phyloP scores from a whole-genome alignment of 352 stramenopile genomes.

The Phytophthora sojae region DNA sequence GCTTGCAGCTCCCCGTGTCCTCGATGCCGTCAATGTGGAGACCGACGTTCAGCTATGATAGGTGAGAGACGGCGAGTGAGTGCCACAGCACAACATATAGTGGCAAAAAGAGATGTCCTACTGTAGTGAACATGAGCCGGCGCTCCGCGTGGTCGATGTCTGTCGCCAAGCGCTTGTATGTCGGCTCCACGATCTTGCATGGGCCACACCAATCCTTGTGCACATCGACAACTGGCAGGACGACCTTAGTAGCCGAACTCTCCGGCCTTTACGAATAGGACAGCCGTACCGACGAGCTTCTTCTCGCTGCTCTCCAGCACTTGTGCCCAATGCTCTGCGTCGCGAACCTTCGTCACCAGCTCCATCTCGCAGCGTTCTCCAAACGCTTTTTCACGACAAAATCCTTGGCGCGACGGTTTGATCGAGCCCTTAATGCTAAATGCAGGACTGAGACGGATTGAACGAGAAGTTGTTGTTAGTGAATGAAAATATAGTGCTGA shows the following conservation, averaged over 20 bases:
- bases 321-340: constrained; percentile 67
- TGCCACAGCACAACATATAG: background rate
- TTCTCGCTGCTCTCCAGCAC: constrained; percentile 65
- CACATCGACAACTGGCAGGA: constrained; percentile 59
- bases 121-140: constrained; percentile 59
- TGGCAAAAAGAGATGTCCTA: constrained; percentile 27
- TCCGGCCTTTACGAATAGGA: background rate
- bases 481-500: background rate
- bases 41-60: constrained; percentile 52
- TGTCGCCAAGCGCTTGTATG: constrained; percentile 67
- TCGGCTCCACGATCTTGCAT: constrained; percentile 82
- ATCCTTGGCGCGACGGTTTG: background rate
- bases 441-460: background rate
- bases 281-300: constrained; percentile 63
- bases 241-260: constrained; percentile 4
- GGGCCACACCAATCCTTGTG: constrained; percentile 80
- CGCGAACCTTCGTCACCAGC: constrained; percentile 60
- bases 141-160: constrained; percentile 70
- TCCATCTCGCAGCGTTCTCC: constrained; percentile 37
- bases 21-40: constrained; percentile 61
- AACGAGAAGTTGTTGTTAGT: background rate
- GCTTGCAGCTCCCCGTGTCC: constrained; percentile 71
- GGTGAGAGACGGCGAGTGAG: constrained; percentile 4
- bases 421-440: background rate
- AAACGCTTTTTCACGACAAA: constrained; percentile 7